A percentile compares a stretch with the other conserved stretches of the same genome.
Conservation (phyloP, 2,329 filamentous ascomycete species). For the Scopulariopsis brevicaulis region DNA sequence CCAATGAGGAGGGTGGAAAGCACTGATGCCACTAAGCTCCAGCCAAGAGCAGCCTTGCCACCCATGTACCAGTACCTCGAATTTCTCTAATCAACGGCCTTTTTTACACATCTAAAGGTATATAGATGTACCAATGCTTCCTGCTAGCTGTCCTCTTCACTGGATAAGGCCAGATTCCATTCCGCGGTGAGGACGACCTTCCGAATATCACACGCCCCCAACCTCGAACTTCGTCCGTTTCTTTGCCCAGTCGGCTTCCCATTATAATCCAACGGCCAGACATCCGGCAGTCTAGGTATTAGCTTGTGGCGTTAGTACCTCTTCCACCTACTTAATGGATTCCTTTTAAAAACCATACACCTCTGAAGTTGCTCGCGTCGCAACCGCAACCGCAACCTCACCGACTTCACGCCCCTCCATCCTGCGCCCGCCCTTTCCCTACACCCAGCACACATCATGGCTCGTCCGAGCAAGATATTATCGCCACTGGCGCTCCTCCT, state of each 20-base stretch:
- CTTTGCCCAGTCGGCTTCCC: not conserved
- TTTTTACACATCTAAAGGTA: not conserved
- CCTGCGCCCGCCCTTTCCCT: not conserved
- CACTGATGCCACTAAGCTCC: not conserved
- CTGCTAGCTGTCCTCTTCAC: not conserved
- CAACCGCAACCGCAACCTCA: not conserved
- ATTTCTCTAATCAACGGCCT: not conserved
- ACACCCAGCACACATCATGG: not conserved
- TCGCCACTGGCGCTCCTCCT: constrained; percentile 17
- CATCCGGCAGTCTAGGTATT: not conserved
- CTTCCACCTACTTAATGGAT: not conserved
- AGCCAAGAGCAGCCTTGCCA: not conserved
- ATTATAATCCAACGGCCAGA: not conserved
- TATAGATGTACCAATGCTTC: not conserved
- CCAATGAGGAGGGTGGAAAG: not conserved
- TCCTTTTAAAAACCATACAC: not conserved
- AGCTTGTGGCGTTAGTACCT: not conserved
- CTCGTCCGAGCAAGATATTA: constrained; percentile 1
- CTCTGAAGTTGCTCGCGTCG: not conserved
- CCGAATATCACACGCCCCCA: not conserved
- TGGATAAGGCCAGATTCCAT: not conserved
- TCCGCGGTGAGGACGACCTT: not conserved
- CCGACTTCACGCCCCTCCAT: not conserved
- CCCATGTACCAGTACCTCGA: not conserved
- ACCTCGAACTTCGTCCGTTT: not conserved